Base-by-base conservation (phyloP, 257 asterid species). In the Solanum microdontum region DNA sequence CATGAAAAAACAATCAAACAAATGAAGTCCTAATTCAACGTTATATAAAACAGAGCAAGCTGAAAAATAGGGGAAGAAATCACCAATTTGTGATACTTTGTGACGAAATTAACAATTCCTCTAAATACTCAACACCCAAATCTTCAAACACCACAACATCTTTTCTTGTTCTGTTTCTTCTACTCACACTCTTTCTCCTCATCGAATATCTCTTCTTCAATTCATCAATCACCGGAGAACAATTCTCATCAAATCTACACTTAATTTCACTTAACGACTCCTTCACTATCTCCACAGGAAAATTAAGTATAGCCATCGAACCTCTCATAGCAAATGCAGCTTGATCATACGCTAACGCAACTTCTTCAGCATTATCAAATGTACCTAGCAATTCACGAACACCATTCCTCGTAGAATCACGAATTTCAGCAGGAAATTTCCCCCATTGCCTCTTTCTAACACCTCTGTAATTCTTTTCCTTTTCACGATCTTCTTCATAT, bases 141-240 rank as follows among this genome's bases (percentile, higher is more conserved):
- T 43, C 51, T 43, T 43, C 51, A 11, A 43, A 43, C 51, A 43
- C 51, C 51, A 43, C 51, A 92, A 89, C 91, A 91, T 64, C 23
- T 6, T 55, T 73, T 86, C 66, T 48, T 11, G 19, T 76, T 70
- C 26, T 85, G 30, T 51, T 90, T 70, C 86, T 92, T 60, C 90
- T 83, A 11, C 9, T 64, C 55, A 39, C 82, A 0, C 88, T 51
- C 8, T 85, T 92, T 83, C 85, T 91, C 89, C 93, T 92, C 96
- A 93, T 87, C 0, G 96, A 94, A 26, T 94, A 96, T 90, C 84
- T 89, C 34, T 79, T 91, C 91, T 96, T 96, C 39, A 96, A 83
- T 1, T 95, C 98, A n/a, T 95, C 98, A n/a, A 96, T 89, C 79
- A 94, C 97, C 33, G 98, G 98, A 23, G 98, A 96, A 15, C 98